These are phyloP conservation scores for Elongisporangium anandrum DNA, from an alignment of 352 stramenopile genomes.

Conservation along the genomic window DNA sequence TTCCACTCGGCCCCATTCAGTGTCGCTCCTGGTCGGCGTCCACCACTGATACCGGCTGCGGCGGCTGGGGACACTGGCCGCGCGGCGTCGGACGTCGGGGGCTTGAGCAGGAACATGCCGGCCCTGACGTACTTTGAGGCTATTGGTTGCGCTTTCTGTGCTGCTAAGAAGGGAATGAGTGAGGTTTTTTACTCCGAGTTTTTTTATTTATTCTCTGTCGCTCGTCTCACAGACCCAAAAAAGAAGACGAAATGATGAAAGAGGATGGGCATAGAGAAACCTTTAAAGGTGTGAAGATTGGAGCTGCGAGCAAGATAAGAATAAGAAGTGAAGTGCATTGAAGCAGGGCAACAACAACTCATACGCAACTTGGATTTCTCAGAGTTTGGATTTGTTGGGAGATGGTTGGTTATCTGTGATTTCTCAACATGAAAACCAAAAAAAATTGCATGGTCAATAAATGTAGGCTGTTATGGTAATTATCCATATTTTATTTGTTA, in stretches of 20 bases:
- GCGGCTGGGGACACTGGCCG: constrained; percentile 8
- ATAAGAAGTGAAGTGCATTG: too few species aligned
- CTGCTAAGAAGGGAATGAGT: neutral
- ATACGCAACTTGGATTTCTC: too few species aligned
- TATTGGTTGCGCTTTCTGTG: neutral
- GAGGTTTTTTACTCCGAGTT: neutral
- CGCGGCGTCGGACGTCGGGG: constrained; percentile 2
- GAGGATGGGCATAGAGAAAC: neutral
- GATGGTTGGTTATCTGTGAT: too few species aligned
- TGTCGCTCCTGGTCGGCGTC: constrained; percentile 9
- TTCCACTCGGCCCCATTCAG: constrained; percentile 71
- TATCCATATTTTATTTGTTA: too few species aligned
- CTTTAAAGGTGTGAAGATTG: neutral
- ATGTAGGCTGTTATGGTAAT: too few species aligned
- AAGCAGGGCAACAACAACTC: too few species aligned
- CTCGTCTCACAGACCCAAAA: neutral
- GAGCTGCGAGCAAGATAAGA: too few species aligned
- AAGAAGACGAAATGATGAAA: neutral
- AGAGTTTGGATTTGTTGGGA: too few species aligned
- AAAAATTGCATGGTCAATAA: too few species aligned
- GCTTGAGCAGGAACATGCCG: constrained; percentile 52
- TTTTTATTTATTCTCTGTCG: neutral
- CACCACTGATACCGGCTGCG: constrained; percentile 3
- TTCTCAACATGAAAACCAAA: too few species aligned
- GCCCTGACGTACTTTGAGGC: neutral